Evolutionary conservation across 345 rosid species (phyloP), one percentile per base, ranked within the genome.

Genomic region (Moringa oleifera): DNA sequence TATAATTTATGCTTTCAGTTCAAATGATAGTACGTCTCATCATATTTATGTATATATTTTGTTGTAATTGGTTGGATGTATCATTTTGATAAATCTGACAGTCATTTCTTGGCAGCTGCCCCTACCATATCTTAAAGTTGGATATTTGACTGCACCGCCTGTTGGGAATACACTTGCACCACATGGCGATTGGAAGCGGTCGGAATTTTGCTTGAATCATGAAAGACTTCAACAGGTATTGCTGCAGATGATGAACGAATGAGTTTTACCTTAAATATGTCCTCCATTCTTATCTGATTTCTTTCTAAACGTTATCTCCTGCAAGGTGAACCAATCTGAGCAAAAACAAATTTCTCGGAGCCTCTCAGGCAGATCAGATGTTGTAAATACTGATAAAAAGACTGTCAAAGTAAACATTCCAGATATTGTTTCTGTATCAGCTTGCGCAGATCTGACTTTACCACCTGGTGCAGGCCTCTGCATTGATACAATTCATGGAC

Each of bases 381-480:
- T 80, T 47, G 51, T 62, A 33, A 78, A 73, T 56, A 56, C 64
- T 57, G 96, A 88, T 55, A 83, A 68, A 78, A 80, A 69, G 80
- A 79, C 81, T 7, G 69, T 85, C 58, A 83, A 81, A 75, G 81
- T 94, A 58, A 83, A 82, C 18, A 82, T 94, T 65, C 80, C 85
- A 28, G 95, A 90, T 69, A 83, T 94, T 18, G 75, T 84, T 50
- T 94, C 97, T 63, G 95, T 88, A 55, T 85, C 97, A 51, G 81
- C 93, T 20, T 86, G 93, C 71, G 86, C 95, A 31, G 99, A 94
- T 79, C 85, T 90, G 62, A 94, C 97, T 55, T 82, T 94, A 80
- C 99, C 99, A 58, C 86, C 93, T 6, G 99, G 99, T 68, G 89
- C 99, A 45, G 99, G 89, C 80, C 92, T 94, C 62, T 88, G 99